These are phyloP conservation scores for Herpetomonas tarakana DNA, from an alignment of 208 protist species.

Conservation along the genomic window DNA sequence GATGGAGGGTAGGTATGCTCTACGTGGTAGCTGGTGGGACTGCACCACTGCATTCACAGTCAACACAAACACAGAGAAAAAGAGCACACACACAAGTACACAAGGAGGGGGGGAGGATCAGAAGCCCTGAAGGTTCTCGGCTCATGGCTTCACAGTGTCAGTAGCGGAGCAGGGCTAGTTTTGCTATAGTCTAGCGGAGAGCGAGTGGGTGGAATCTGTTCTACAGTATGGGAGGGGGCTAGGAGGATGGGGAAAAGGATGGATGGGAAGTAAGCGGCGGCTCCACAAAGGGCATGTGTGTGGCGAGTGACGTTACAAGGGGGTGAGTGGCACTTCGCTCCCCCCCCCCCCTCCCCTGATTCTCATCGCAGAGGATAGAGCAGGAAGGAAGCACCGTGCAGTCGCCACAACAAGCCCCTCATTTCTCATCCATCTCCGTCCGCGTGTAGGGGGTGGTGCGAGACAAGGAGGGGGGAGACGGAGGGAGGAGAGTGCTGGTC, in stretches of 20 bases:
- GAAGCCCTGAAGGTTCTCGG: slow-evolving; percentile 1
- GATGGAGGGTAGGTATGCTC: too few relatives aligned
- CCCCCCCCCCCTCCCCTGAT: too few relatives aligned
- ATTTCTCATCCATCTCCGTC: neutral
- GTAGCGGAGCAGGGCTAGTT: slow-evolving; percentile 9
- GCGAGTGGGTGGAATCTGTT: neutral
- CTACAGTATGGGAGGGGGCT: neutral
- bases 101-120: neutral
- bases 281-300: too few relatives aligned
- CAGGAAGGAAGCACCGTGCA: neutral
- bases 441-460: neutral
- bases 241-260: too few relatives aligned
- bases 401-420: neutral
- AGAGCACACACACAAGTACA: neutral
- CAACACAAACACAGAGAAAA: neutral
- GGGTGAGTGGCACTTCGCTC: too few relatives aligned
- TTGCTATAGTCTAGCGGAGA: too few relatives aligned
- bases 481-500: too few relatives aligned
- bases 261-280: too few relatives aligned
- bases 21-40: slow-evolving; percentile 1
- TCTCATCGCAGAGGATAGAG: neutral
- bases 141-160: slow-evolving; percentile 10
- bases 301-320: too few relatives aligned
- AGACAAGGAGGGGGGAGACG: neutral
- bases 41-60: neutral